phyloP scores from a whole-genome alignment of 495 filamentous ascomycete species.

The Parmelia sp. region DNA sequence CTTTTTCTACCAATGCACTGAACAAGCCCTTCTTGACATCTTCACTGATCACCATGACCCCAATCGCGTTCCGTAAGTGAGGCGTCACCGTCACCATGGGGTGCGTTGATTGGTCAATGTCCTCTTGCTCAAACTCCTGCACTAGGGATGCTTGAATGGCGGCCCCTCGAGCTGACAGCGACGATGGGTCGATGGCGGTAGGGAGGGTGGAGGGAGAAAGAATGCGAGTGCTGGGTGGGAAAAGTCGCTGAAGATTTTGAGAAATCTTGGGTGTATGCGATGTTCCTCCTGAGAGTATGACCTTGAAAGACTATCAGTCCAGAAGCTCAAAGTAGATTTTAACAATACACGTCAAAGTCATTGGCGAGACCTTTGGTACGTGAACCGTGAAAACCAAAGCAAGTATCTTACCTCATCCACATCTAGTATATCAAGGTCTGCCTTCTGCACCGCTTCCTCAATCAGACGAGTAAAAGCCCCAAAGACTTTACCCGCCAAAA shows the following conservation, averaged over 20 bases:
- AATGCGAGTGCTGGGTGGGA: constrained; percentile 72
- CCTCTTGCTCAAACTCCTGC: constrained; percentile 82
- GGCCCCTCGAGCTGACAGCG: constrained; percentile 81
- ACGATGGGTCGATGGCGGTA: constrained; percentile 84
- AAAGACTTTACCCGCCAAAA: constrained; percentile 78
- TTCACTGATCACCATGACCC: constrained; percentile 67
- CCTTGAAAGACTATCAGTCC: constrained; percentile 32
- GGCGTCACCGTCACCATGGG: constrained; percentile 90
- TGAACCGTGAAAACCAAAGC: neutral
- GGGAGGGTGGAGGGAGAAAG: constrained; percentile 72
- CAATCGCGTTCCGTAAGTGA: constrained; percentile 81
- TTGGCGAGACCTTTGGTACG: neutral
- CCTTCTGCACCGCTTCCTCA: constrained; percentile 81
- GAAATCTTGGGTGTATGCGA: constrained; percentile 94
- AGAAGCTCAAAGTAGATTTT: neutral
- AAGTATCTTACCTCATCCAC: constrained; percentile 61
- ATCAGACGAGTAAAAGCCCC: constrained; percentile 79
- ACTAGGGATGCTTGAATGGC: constrained; percentile 92
- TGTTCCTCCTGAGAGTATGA: constrained; percentile 87
- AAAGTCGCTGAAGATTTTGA: constrained; percentile 62
- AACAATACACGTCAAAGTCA: constrained; percentile 3
- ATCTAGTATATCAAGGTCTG: constrained; percentile 83
- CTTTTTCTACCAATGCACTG: constrained; percentile 66
- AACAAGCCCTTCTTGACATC: constrained; percentile 59
- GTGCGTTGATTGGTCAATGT: constrained; percentile 94